Conservation (phyloP, 306 rosid genomes). For the Fragaria nilgerrensis region DNA sequence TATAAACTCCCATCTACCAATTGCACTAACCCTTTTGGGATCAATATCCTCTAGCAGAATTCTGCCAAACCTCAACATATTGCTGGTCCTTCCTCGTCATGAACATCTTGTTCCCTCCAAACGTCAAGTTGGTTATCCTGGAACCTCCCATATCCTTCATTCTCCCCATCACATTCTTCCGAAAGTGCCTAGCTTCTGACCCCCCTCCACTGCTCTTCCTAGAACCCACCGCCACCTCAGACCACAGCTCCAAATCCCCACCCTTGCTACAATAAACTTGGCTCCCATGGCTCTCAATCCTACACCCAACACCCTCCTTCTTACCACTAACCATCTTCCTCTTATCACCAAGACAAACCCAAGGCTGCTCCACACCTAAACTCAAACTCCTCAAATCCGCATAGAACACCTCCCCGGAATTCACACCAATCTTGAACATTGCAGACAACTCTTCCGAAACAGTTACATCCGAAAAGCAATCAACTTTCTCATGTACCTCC, state of each 20-base stretch:
- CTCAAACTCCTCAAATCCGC: constrained; percentile 62
- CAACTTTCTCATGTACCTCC: constrained; percentile 69
- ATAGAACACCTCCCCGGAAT: constrained; percentile 60
- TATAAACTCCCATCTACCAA: neutral
- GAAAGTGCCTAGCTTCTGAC: constrained; percentile 47
- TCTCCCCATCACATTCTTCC: constrained; percentile 82
- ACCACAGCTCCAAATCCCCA: constrained; percentile 78
- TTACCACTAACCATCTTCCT: constrained; percentile 57
- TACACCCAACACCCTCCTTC: constrained; percentile 81
- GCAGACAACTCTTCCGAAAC: constrained; percentile 54
- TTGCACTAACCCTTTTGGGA: neutral
- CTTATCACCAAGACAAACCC: constrained; percentile 71
- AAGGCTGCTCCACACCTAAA: constrained; percentile 48
- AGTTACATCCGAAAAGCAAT: constrained; percentile 80
- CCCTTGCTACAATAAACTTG: constrained; percentile 79
- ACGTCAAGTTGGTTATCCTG: constrained; percentile 56
- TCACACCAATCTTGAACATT: constrained; percentile 85
- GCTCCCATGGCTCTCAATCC: constrained; percentile 72
- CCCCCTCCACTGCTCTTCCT: constrained; percentile 20
- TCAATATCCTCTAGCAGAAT: constrained; percentile 59
- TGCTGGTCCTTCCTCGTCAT: constrained; percentile 74
- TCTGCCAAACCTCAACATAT: constrained; percentile 90
- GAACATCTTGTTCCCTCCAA: constrained; percentile 94
- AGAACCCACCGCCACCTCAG: constrained; percentile 61
- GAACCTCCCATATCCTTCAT: constrained; percentile 68